Base-by-base conservation (phyloP, 805 yeast genomes). In the Candida oleophila region DNA sequence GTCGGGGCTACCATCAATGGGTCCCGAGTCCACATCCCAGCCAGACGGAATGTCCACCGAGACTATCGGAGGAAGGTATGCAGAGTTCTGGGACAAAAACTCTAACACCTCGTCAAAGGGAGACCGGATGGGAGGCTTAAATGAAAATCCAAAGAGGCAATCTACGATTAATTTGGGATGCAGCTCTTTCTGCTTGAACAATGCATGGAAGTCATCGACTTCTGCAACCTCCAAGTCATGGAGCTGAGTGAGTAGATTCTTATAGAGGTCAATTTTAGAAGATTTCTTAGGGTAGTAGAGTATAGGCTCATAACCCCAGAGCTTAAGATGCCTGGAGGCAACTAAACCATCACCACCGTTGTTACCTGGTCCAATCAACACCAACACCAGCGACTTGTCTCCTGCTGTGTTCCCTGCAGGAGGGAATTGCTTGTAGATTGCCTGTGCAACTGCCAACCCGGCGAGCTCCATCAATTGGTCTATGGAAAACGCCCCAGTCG, bases 261-360 rank as follows among this genome's bases (percentile, higher is more conserved):
- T 53, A 61, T 82, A 89, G 25, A 89, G 69, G 19, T 69, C 80
- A 41, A 75, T 80, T 52, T 73, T 75, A 38, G 81, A 74, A 44
- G 72, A 74, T 42, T 61, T 56, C 56, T 83, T 88, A 2, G 98
- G 97, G 59, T 90, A 91, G 63, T 77, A 90, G 0, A 92, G 76
- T 3, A 78, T 68, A 1, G 97, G 96, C 3, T 71, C 68, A 61
- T 83, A 89, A 8, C 66, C 66, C 74, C 94, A 82, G 11, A 90
- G 67, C 53, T 81, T 80, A 51, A 94, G 70, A 62, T 94, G 99
- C 38, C 99, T 76, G 1, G 97, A 96, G 22, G 97, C 96, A 1
- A 94, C 99, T 12, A 94, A 69, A 0, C 98, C 99, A 66, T 94
- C 99, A 2, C 98, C 99, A 1, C 96, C 92, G 60, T 94, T 94